phyloP scores from a whole-genome alignment of 2,329 filamentous ascomycete species.

The Elsinoe fawcettii region DNA sequence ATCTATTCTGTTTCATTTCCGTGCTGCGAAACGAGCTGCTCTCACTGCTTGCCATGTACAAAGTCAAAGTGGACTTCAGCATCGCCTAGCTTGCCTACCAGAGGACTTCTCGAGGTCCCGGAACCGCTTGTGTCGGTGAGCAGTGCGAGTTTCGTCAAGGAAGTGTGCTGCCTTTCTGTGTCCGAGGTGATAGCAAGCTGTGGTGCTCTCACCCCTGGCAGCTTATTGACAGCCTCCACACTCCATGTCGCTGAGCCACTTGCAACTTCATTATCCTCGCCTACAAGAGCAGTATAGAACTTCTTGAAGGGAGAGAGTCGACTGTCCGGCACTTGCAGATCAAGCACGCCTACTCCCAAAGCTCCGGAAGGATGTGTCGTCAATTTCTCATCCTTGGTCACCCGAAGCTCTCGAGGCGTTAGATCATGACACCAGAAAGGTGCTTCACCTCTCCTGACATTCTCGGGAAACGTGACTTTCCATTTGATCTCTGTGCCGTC shows the following conservation, averaged over 20 bases:
- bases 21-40: background rate
- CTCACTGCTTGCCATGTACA: background rate
- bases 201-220: background rate
- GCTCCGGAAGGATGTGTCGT: constrained; percentile 46
- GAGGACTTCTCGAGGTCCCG: background rate
- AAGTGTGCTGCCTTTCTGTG: background rate
- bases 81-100: background rate
- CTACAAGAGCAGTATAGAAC: background rate
- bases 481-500: constrained; percentile 54
- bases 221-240: background rate
- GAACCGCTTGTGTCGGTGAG: constrained; percentile 1
- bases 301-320: background rate
- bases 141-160: background rate
- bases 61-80: background rate
- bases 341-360: constrained; percentile 39
- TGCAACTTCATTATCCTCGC: background rate
- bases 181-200: background rate
- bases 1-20: background rate
- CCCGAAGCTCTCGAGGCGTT: constrained; percentile 49
- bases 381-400: constrained; percentile 38
- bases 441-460: constrained; percentile 41
- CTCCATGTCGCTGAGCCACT: background rate
- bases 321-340: background rate
- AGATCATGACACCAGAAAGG: constrained; percentile 62
- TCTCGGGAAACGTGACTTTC: constrained; percentile 47